phyloP scores from a whole-genome alignment of 108 stramenopile species.

The Aurantiochytrium sp. region DNA sequence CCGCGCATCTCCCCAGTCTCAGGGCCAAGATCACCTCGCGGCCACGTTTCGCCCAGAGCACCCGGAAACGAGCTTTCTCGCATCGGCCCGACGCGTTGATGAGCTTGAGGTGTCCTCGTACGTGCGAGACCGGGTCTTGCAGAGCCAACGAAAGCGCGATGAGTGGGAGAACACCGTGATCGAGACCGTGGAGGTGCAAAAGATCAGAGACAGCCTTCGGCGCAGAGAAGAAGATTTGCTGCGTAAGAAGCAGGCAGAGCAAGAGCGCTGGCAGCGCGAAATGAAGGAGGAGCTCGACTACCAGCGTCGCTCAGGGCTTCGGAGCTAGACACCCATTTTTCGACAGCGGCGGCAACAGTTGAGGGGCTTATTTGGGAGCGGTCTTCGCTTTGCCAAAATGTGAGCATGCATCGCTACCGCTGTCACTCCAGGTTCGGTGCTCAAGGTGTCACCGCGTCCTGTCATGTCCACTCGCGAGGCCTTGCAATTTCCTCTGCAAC shows the following conservation, averaged over 20 bases:
- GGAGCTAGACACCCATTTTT: not conserved
- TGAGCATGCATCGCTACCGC: no score
- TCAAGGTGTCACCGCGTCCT: no score
- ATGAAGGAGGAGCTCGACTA: not conserved
- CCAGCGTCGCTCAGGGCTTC: not conserved
- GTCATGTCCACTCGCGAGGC: no score
- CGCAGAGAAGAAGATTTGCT: not conserved
- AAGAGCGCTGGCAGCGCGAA: not conserved
- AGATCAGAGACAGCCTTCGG: not conserved
- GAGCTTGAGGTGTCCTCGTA: not conserved
- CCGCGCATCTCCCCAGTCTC: no score
- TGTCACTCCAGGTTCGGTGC: no score
- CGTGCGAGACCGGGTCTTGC: not conserved
- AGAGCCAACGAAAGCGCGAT: not conserved
- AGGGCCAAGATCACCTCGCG: no score
- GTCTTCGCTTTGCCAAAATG: no score
- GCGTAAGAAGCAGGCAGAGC: constrained; percentile 4
- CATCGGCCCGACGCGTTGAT: not conserved
- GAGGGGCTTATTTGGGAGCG: no score
- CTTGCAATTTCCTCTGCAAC: no score
- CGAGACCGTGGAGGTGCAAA: not conserved
- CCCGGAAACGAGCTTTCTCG: no score
- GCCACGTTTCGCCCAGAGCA: no score
- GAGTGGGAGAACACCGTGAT: not conserved
- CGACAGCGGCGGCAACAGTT: no score